Conservation (phyloP, 1,139 yeast genomes). For the Yamadazyma aaseri region DNA sequence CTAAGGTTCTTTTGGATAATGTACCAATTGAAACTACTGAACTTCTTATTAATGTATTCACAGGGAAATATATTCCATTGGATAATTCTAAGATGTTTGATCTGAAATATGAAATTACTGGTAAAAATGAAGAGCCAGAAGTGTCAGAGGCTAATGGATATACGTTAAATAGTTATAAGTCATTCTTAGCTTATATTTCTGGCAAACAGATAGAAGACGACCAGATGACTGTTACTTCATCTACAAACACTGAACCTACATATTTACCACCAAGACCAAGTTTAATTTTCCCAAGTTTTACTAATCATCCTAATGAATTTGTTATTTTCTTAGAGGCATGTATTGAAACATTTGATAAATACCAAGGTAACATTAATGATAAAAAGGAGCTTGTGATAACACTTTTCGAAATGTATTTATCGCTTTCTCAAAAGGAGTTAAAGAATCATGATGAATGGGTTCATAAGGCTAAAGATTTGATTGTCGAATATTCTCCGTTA, state of each 20-base stretch:
- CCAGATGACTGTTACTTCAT: slow-evolving; percentile 11
- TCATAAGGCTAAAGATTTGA: slow-evolving; percentile 56
- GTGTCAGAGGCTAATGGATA: slow-evolving; percentile 12
- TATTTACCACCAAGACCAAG: slow-evolving; percentile 92
- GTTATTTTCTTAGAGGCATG: slow-evolving; percentile 95
- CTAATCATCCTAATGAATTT: slow-evolving; percentile 81
- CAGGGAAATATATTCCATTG: slow-evolving; percentile 70
- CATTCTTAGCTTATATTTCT: slow-evolving; percentile 67
- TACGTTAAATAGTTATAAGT: slow-evolving; percentile 63
- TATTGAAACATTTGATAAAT: slow-evolving; percentile 71
- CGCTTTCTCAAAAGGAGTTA: slow-evolving; percentile 46
- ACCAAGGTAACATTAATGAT: slow-evolving; percentile 70
- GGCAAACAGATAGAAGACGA: slow-evolving; percentile 19
- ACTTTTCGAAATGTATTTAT: slow-evolving; percentile 76
- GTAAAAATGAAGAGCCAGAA: slow-evolving; percentile 10
- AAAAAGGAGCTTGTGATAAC: slow-evolving; percentile 73
- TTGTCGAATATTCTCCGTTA: slow-evolving; percentile 38
- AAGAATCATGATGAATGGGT: slow-evolving; percentile 52
- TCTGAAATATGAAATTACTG: slow-evolving; percentile 2
- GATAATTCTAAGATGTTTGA: slow-evolving; percentile 12
- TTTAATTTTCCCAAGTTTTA: slow-evolving; percentile 81
- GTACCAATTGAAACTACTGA: slow-evolving; percentile 83
- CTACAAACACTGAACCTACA: slow-evolving; percentile 46
- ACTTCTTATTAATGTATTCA: slow-evolving; percentile 78
- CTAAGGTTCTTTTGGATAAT: slow-evolving; percentile 62